Evolutionary conservation across 352 stramenopile species (phyloP), one percentile per base, ranked within the genome.

Genomic region (Ophiocytium majus): DNA sequence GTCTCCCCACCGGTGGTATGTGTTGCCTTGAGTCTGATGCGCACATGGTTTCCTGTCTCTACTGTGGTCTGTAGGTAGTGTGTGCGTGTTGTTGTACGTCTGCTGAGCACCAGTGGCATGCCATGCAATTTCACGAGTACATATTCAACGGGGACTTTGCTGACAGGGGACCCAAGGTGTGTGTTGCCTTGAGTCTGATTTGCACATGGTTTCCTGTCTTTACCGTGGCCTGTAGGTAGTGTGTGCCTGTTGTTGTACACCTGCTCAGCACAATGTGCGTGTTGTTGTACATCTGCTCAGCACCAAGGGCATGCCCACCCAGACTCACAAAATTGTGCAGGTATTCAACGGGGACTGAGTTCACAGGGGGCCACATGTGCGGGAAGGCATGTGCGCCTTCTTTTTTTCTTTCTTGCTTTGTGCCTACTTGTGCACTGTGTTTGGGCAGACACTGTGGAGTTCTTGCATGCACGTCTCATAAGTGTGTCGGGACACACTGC

Each of bases 241-340:
- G 14, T 57, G 43, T 5, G 5, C 5, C 5, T 14, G 14, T 57
- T 14, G 14, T 57, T 57, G 5, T 57, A 79, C n/a, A n/a, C n/a
- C n/a, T n/a, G n/a, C n/a, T n/a, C n/a, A n/a, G n/a, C n/a, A n/a
- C n/a, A n/a, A n/a, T n/a, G n/a, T n/a, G n/a, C n/a, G n/a, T n/a
- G n/a, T n/a, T n/a, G n/a, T 98, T 0, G 95, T 96, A 79, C 93
- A 93, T 28, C 97, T 98, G 82, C 95, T 98, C 75, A 95, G 93
- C 10, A 94, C 95, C 84, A 96, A 96, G 81, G 94, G 93, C 0
- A 83, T 96, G 43, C 95, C 94, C 94, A 1, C 95, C 19, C 80
- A 78, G 19, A 95, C 91, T 23, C 97, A 97, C 90, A 95, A 95
- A n/a, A n/a, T n/a, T n/a, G n/a, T n/a, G 86, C 97, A 97, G 84